Evolutionary conservation across 176 grass and related monocot species (phyloP).

Genomic region (Carex scoparia): DNA sequence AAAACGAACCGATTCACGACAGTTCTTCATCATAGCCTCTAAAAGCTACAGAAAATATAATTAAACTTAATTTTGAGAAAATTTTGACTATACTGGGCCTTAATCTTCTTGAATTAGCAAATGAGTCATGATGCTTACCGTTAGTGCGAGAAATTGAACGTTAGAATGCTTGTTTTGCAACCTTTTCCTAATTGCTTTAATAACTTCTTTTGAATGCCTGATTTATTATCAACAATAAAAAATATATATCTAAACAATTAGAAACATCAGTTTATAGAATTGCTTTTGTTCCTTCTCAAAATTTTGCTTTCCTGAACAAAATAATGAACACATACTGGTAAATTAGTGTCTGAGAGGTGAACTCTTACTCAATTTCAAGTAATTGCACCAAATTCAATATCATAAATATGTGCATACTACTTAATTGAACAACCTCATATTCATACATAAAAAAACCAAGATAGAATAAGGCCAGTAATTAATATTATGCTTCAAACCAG

Average conservation of each 20-base stretch:
- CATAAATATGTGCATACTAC: neutral
- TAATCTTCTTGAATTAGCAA: neutral
- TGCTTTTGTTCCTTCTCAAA: neutral
- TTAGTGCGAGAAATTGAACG: conserved; percentile 81
- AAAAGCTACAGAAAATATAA: conserved; percentile 52
- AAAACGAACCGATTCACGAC: conserved; percentile 64
- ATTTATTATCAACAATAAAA: conserved; percentile 23
- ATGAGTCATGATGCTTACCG: conserved; percentile 42
- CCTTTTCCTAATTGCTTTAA: conserved; percentile 75
- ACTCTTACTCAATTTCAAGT: neutral
- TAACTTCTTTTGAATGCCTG: conserved; percentile 82
- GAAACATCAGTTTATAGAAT: neutral
- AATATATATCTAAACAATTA: neutral
- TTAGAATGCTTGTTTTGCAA: conserved; percentile 78
- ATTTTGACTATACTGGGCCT: neutral
- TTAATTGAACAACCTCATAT: neutral
- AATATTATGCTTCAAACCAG: neutral
- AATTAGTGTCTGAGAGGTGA: no score
- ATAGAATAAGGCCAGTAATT: neutral
- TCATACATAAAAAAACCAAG: neutral
- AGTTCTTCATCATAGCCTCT: conserved; percentile 96
- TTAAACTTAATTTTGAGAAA: neutral
- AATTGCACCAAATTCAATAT: neutral
- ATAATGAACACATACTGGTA: neutral
- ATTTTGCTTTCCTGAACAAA: neutral